Evolutionary conservation across 2,329 filamentous ascomycete species (phyloP).

Genomic region (Botrytis sinoallii): DNA sequence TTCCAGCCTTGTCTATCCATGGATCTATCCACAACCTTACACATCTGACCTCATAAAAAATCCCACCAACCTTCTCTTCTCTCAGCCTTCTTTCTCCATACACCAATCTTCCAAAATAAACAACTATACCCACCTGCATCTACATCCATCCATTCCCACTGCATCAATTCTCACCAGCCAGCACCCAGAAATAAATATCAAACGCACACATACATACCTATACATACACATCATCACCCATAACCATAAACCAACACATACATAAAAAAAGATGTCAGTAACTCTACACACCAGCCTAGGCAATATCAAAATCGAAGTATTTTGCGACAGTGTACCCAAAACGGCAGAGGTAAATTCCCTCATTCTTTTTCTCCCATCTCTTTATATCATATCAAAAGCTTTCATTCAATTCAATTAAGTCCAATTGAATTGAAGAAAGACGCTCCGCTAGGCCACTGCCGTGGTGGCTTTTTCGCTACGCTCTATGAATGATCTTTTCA

Average conservation of each 20-base stretch:
- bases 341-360: constrained; percentile 68
- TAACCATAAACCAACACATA: background rate
- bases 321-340: constrained; percentile 91
- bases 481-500: background rate
- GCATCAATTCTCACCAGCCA: background rate
- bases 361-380: background rate
- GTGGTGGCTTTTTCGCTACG: background rate
- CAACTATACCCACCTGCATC: background rate
- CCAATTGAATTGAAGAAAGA: background rate
- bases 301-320: constrained; percentile 91
- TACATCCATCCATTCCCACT: background rate
- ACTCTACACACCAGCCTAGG: constrained; percentile 84
- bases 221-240: background rate
- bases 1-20: background rate
- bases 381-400: background rate
- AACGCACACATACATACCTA: background rate
- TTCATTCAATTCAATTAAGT: background rate
- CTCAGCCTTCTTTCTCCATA: background rate
- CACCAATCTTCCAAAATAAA: background rate
- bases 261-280: constrained; percentile 51
- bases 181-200: background rate
- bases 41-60: background rate
- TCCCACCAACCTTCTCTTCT: background rate
- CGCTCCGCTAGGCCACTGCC: constrained; percentile 3
- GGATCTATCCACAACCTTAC: background rate